Conservation (phyloP, 768 basidiomycete species). For the Phylloporus sp. region DNA sequence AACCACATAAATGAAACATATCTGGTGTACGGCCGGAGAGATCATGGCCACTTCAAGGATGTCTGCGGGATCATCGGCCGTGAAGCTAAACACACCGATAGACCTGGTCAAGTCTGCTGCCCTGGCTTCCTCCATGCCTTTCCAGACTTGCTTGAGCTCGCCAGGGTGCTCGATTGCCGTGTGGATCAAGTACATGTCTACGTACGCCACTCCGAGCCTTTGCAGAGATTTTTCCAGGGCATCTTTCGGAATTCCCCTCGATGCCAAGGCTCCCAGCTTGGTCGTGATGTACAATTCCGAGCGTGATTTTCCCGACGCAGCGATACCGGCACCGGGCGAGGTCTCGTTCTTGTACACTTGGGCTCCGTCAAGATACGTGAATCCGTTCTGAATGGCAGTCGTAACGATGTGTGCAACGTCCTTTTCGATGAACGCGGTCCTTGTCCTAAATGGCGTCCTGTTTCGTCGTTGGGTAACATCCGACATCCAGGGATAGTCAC, state of each 20-base stretch:
- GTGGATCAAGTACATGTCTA: conserved; percentile 66
- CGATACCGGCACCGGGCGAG: conserved; percentile 45
- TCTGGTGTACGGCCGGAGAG: conserved; percentile 52
- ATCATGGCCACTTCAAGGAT: conserved; percentile 42
- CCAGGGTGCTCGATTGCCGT: conserved; percentile 35
- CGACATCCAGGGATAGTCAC: too few relatives aligned
- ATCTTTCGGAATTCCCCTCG: conserved; percentile 42
- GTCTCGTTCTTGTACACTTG: conserved; percentile 55
- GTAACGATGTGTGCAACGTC: conserved; percentile 38
- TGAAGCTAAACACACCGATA: conserved; percentile 57
- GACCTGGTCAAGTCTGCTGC: conserved; percentile 36
- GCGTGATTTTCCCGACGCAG: conserved; percentile 44
- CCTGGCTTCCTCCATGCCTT: too few relatives aligned
- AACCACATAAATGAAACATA: conserved; percentile 3
- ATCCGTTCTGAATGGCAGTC: conserved; percentile 47
- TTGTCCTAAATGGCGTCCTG: conserved; percentile 59
- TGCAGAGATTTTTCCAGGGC: conserved; percentile 49
- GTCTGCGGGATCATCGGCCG: conserved; percentile 37
- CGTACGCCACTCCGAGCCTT: conserved; percentile 49
- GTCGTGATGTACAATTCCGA: conserved; percentile 58
- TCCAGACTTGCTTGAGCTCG: conserved; percentile 42
- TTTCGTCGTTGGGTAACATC: conserved; percentile 62
- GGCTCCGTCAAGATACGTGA: conserved; percentile 59
- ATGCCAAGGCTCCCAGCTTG: conserved; percentile 36
- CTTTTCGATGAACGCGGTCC: conserved; percentile 45